These are phyloP conservation scores for Ganoderma leucocontextum DNA, from an alignment of 1,284 basidiomycete species.

Conservation along the genomic window DNA sequence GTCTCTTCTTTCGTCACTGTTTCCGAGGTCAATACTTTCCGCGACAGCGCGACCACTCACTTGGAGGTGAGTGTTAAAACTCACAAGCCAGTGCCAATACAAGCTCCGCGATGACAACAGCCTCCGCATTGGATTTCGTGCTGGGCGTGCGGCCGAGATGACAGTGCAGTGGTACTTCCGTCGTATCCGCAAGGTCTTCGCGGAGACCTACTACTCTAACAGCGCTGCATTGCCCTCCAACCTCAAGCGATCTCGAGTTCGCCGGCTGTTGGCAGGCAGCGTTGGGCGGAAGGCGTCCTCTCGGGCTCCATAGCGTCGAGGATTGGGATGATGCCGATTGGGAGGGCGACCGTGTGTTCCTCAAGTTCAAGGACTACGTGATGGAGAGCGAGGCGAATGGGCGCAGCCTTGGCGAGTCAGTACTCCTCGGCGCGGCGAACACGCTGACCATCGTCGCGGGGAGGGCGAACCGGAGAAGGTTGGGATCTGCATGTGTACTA, in stretches of 20 bases:
- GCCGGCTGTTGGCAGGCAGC: background rate
- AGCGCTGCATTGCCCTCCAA: conserved; percentile 6
- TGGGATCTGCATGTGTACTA: background rate
- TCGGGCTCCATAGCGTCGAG: conserved; percentile 15
- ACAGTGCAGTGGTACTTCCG: conserved; percentile 27
- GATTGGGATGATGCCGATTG: conserved; percentile 4
- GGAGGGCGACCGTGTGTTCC: conserved; percentile 14
- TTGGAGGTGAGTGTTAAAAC: conserved; percentile 42
- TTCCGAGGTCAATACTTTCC: conserved; percentile 43
- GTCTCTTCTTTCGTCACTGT: conserved; percentile 43
- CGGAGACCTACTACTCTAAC: background rate
- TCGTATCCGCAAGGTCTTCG: conserved; percentile 24
- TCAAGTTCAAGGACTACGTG: conserved; percentile 33
- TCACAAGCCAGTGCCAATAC: conserved; percentile 5
- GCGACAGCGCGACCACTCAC: conserved; percentile 35
- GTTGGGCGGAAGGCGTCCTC: conserved; percentile 11
- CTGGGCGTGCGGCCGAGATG: conserved; percentile 31
- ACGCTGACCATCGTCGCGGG: conserved; percentile 33
- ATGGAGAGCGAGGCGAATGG: conserved; percentile 28
- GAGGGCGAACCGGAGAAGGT: conserved; percentile 35
- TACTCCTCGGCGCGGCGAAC: conserved; percentile 37
- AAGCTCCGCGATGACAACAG: conserved; percentile 17
- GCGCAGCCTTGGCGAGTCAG: conserved; percentile 28
- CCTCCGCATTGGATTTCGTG: conserved; percentile 32
- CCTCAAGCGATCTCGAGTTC: conserved; percentile 7